Evolutionary conservation across 768 basidiomycete genomes (phyloP).

Genomic region (Phaffia tasmanica): DNA sequence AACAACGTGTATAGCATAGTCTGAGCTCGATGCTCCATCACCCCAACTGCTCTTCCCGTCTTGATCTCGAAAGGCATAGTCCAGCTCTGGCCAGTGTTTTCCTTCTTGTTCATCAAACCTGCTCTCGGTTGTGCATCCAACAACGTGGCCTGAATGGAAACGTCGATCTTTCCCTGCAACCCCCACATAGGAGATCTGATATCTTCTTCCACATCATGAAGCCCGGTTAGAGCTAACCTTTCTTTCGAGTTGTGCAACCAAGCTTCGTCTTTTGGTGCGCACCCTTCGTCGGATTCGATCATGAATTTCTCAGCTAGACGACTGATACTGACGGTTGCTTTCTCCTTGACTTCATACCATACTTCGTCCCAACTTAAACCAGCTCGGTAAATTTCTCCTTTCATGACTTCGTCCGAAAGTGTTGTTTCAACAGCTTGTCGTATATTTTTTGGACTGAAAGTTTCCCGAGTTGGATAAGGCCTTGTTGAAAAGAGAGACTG

Average conservation of each 20-base stretch:
- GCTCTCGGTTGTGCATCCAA: slow-evolving; percentile 39
- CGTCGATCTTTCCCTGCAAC: slow-evolving; percentile 90
- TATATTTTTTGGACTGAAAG: too few relatives aligned
- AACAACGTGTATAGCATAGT: slow-evolving; percentile 94
- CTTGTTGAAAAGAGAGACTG: slow-evolving; percentile 48
- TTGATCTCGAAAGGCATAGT: slow-evolving; percentile 88
- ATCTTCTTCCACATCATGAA: slow-evolving; percentile 89
- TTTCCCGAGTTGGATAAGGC: too few relatives aligned
- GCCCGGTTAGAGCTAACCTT: slow-evolving; percentile 57
- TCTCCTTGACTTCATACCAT: slow-evolving; percentile 34
- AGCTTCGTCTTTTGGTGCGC: slow-evolving; percentile 22
- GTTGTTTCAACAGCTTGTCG: slow-evolving; percentile 32
- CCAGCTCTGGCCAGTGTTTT: slow-evolving; percentile 11
- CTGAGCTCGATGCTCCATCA: slow-evolving; percentile 91
- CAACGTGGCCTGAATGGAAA: slow-evolving; percentile 56
- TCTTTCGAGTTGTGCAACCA: slow-evolving; percentile 40
- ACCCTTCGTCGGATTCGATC: slow-evolving; percentile 32
- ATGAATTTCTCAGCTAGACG: slow-evolving; percentile 45
- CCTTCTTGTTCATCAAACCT: slow-evolving; percentile 28
- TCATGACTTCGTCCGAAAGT: slow-evolving; percentile 28
- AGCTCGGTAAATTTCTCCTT: slow-evolving; percentile 14
- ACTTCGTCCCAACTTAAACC: slow-evolving; percentile 37
- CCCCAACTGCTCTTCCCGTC: slow-evolving; percentile 65
- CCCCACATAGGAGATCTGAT: slow-evolving; percentile 95
- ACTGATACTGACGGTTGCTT: slow-evolving; percentile 35